Evolutionary conservation across 257 asterid genomes (phyloP), one percentile per base, ranked within the genome.

Genomic region (Plantago elongata): DNA sequence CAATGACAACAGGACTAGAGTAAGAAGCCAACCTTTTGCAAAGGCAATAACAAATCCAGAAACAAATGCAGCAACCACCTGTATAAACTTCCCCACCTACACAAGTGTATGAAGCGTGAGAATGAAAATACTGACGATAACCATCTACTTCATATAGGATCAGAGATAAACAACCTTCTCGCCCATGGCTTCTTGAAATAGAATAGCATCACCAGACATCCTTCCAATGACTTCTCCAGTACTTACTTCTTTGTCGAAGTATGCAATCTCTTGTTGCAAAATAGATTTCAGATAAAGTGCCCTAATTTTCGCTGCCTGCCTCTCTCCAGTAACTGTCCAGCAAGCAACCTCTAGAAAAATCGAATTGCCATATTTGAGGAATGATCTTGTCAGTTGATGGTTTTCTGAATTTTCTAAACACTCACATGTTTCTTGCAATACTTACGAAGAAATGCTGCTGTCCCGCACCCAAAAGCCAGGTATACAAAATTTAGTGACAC

Each of bases 381-480:
- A n/a, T 17, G 17, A 8, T 1, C 17, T 51, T 6, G 1, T 9
- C 9, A 16, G 17, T 13, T 3, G 15, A 7, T 7, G 8, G 17
- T 51, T 51, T 37, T 16, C 22, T 45, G 13, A 52, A 14, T 5
- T 43, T 9, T 17, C 6, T 22, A 49, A 48, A 9, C 3, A 2
- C 54, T 22, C 27, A 27, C 37, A 22, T 11, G 27, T 42, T 42
- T 56, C 40, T 48, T 17, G 29, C 14, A 17, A 16, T 48, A 72
- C 84, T 83, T 68, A 83, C 84, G 83, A 59, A 83, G 73, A 56
- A 72, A 78, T 57, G 87, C 79, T n/a, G 87, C 81, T 47, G 67
- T 63, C 15, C 90, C 90, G 27, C 78, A 56, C 45, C 79, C 84
- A 15, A 80, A 12, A 58, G 74, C 84, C 68, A 80, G 56, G 56